Evolutionary conservation across 129 eudicot species (phyloP).

Genomic region (Lactuca saligna): DNA sequence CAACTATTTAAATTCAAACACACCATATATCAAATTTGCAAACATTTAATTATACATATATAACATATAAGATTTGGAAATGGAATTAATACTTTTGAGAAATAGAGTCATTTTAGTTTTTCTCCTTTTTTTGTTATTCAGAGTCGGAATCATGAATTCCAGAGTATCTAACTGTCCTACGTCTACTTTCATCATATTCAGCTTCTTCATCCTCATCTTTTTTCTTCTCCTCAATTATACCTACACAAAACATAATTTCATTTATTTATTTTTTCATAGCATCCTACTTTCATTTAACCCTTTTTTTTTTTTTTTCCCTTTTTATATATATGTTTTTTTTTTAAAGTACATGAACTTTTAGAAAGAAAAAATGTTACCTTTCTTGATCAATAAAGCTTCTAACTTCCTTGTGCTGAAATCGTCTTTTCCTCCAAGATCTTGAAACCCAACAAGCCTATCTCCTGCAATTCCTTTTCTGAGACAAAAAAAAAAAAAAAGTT

Average conservation of each 20-base stretch:
- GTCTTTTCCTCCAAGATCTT: slow-evolving; percentile 76
- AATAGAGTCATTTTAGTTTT: no score
- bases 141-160: slow-evolving; percentile 70
- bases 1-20: no score
- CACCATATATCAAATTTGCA: no score
- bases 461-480: slow-evolving; percentile 71
- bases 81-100: no score
- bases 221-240: slow-evolving; percentile 67
- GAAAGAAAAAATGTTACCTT: slow-evolving; percentile 38
- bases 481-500: not conserved
- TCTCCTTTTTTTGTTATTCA: slow-evolving; percentile 36
- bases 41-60: no score
- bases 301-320: no score
- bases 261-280: no score
- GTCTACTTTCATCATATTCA: slow-evolving; percentile 59
- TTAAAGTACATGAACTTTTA: no score
- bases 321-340: slow-evolving; percentile 21
- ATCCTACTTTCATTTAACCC: not conserved
- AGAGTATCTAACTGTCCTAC: slow-evolving; percentile 73
- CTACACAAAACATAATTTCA: slow-evolving; percentile 31
- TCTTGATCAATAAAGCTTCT: slow-evolving; percentile 53
- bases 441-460: slow-evolving; percentile 71
- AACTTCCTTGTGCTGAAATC: slow-evolving; percentile 62
- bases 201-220: slow-evolving; percentile 65
- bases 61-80: no score